Evolutionary conservation across 805 yeast genomes (phyloP), one percentile per base, ranked within the genome.

Genomic region (Spencermartinsiella europaea): DNA sequence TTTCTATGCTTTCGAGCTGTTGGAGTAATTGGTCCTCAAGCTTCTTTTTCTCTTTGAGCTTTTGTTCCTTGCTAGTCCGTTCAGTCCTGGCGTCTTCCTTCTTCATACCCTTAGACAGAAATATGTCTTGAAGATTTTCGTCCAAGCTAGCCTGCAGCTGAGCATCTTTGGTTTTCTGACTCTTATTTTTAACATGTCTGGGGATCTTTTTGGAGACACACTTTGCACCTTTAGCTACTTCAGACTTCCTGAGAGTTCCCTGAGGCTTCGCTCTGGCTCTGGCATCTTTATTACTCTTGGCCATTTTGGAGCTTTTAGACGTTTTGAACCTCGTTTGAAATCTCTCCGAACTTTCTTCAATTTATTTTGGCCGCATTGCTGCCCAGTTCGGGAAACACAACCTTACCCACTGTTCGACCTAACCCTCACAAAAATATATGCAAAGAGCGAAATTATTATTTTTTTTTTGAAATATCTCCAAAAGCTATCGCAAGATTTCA

Each of bases 1-100:
- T 39, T 22, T 51, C 53, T 14, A 52, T 49, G 17, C 20, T 14
- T 34, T 52, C 53, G n/a, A 52, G 44, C 31, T 49, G 55, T 21
- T 38, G 40, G 8, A 41, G 20, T 8, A 51, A 22, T 25, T 41
- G 43, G 22, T 44, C 44, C 22, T 49, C 37, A 33, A 38, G 16
- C 19, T 49, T 35, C 35, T 44, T 36, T 17, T 25, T 34, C 21
- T 31, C 38, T 33, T 40, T 10, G 8, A 21, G 7, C 35, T 28
- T 49, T 27, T 28, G 39, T 38, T 41, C 39, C 21, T 31, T 40
- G n/a, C 42, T 37, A 4, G 27, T 14, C 17, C 20, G 36, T 34
- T 20, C 22, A n/a, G 14, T 27, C 20, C n/a, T 21, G 7, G 19
- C 14, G 12, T 38, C 27, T 22, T 40, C 14, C 17, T 5, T 31